Base-by-base conservation (phyloP, 1,139 yeast species). In the Insectozyma bohioensis region DNA sequence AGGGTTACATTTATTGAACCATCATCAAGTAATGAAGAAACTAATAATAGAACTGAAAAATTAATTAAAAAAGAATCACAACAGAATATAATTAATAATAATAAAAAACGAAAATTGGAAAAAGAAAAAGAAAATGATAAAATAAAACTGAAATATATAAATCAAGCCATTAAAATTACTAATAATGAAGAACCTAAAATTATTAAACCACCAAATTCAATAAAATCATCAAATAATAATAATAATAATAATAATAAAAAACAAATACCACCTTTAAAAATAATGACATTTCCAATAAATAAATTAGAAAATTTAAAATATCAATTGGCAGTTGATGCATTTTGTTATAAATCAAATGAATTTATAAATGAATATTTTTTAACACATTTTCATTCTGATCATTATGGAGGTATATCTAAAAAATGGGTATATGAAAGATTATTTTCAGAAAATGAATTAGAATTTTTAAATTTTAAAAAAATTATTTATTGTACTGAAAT, bases 351-450 rank as follows among this genome's bases (percentile, higher is more conserved):
- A 4, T 66, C 72, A 0, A 66, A 78, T 42, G 63, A 61, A 0
- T 51, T 52, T 4, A 72, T 81, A 7, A 43, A 54, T 8, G 65
- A 69, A 30, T 83, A 82, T 54, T 75, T 83, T 39, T 58, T 84
- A 23, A 74, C 90, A 1, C 98, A 92, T 61, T 90, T 85, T 58
- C 98, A 92, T 56, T 67, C 95, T 0, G 98, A 92, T 54, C 98
- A 92, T 54, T 92, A 92, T 51, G 88, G 87, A 3, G 97, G 97
- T 0, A 60, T 92, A 13, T 63, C 80, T 3, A 84, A 84, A 47
- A 68, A 72, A 23, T 92, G 97, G 97, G 61, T 73, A 38, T 58
- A 60, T 29, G 70, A 68, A 39, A 43, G 73, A 20, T 58, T 66
- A 2, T 62, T 67, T 36, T 20, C 18, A n/a, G 49, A 40, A 6